Evolutionary conservation across 1,284 basidiomycete species (phyloP).

Genomic region (Hypsizygus ulmarius): DNA sequence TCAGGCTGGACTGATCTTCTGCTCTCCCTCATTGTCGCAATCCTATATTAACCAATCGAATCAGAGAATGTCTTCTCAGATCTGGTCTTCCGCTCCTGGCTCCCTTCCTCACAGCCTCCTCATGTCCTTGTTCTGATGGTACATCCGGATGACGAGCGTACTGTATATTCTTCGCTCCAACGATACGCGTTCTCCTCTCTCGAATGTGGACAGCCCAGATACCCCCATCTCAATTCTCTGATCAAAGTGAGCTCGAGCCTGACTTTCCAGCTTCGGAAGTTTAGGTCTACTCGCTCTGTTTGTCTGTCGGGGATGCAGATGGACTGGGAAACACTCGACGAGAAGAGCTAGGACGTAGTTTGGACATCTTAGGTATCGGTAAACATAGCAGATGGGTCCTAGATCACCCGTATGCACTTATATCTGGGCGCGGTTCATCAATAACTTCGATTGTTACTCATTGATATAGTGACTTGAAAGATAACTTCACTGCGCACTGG

Average conservation of each 20-base stretch:
- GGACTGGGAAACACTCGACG: conserved; percentile 69
- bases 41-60: no score
- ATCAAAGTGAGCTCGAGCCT: no score
- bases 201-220: conserved; percentile 6
- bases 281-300: conserved; percentile 51
- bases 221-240: conserved; percentile 1
- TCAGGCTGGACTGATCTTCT: no score
- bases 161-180: conserved; percentile 91
- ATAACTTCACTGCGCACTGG: conserved; percentile 76
- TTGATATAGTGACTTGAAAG: conserved; percentile 62
- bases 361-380: conserved; percentile 70
- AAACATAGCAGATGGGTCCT: conserved; percentile 56
- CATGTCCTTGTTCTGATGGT: conserved; percentile 72
- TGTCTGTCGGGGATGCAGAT: conserved; percentile 76
- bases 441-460: neutral
- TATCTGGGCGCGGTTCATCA: neutral
- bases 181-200: conserved; percentile 52
- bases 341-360: conserved; percentile 66
- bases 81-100: no score
- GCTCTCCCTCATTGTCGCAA: no score
- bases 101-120: no score
- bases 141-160: conserved; percentile 91
- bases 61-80: no score
- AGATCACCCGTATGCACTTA: conserved; percentile 65
- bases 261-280: no score